These are phyloP conservation scores for Plantago major DNA, from an alignment of 257 asterid genomes.

Conservation along the genomic window DNA sequence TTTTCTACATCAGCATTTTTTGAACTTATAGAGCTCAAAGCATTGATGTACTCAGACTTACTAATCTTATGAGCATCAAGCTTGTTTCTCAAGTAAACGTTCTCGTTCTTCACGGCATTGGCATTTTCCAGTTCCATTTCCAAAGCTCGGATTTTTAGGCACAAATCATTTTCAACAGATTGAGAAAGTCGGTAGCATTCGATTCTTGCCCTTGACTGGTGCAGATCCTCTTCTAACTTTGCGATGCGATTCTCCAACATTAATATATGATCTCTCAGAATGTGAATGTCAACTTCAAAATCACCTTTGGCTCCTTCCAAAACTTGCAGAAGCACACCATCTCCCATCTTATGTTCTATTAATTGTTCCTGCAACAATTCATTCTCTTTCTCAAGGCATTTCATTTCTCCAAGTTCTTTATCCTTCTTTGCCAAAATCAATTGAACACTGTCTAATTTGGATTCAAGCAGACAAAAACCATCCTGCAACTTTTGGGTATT, in stretches of 20 bases:
- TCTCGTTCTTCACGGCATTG: slow-evolving; percentile 39
- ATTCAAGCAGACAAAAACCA: slow-evolving; percentile 33
- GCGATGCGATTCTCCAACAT: slow-evolving; percentile 36
- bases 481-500: slow-evolving; percentile 46
- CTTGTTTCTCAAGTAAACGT: slow-evolving; percentile 40
- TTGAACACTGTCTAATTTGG: slow-evolving; percentile 37
- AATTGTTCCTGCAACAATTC: slow-evolving; percentile 37
- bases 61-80: slow-evolving; percentile 34
- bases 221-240: slow-evolving; percentile 40
- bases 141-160: slow-evolving; percentile 34
- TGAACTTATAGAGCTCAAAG: slow-evolving; percentile 29
- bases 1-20: slow-evolving; percentile 29
- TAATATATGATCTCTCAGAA: slow-evolving; percentile 27
- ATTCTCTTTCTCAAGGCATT: slow-evolving; percentile 53
- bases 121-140: slow-evolving; percentile 35
- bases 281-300: slow-evolving; percentile 35
- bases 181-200: slow-evolving; percentile 32
- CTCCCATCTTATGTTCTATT: slow-evolving; percentile 35
- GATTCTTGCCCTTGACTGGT: slow-evolving; percentile 26
- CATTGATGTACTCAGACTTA: slow-evolving; percentile 29
- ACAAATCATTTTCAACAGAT: slow-evolving; percentile 32
- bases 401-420: slow-evolving; percentile 36
- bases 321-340: slow-evolving; percentile 38
- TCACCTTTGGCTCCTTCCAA: slow-evolving; percentile 43
- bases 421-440: slow-evolving; percentile 48